phyloP scores from a whole-genome alignment of 2,329 filamentous ascomycete genomes.

The Colletotrichum limetticola region DNA sequence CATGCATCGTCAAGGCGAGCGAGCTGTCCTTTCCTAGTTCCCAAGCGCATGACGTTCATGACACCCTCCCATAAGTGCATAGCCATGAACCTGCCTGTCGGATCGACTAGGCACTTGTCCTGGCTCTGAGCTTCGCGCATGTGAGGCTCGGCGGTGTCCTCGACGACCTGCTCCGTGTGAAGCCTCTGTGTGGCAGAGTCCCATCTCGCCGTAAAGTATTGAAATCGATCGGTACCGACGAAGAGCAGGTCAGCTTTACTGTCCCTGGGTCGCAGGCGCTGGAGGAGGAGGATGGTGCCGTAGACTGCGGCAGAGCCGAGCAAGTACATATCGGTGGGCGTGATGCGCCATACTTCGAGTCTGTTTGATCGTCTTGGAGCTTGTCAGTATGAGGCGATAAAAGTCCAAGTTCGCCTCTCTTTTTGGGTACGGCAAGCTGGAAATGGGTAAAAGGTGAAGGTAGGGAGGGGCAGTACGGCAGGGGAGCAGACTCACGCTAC shows the following conservation, averaged over 20 bases:
- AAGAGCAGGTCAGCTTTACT: constrained; percentile 86
- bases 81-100: constrained; percentile 71
- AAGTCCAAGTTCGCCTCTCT: background rate
- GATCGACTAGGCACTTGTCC: constrained; percentile 86
- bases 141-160: constrained; percentile 66
- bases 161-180: constrained; percentile 61
- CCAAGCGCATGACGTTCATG: constrained; percentile 64
- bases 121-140: constrained; percentile 84
- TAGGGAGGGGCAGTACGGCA: constrained; percentile 9
- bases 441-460: constrained; percentile 3
- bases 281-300: constrained; percentile 87
- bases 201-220: constrained; percentile 93
- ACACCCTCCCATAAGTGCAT: constrained; percentile 72
- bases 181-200: constrained; percentile 66
- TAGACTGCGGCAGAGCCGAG: constrained; percentile 79
- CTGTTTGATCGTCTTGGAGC: constrained; percentile 79
- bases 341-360: constrained; percentile 82
- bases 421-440: background rate
- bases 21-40: constrained; percentile 55
- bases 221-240: constrained; percentile 87
- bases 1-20: constrained; percentile 56
- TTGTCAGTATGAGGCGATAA: constrained; percentile 41
- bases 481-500: constrained; percentile 75
- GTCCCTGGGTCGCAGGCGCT: constrained; percentile 80
- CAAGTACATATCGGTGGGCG: constrained; percentile 72